Conservation (phyloP, 176 grass and related monocot genomes). For the Ampelocalamus luodianensis region DNA sequence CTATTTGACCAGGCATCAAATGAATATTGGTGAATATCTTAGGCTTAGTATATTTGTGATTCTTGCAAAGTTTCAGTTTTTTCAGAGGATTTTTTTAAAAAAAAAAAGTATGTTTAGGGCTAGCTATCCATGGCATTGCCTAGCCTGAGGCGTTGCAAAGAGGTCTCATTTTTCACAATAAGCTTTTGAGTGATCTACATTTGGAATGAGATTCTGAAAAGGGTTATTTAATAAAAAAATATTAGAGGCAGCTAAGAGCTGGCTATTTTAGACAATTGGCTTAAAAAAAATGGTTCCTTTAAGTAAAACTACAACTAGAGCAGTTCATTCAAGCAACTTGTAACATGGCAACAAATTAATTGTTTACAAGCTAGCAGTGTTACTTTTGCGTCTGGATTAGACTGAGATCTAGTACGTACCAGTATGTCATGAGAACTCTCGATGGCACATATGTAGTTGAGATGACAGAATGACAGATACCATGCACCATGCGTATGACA, state of each 20-base stretch:
- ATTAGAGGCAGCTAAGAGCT: background rate
- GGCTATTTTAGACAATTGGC: background rate
- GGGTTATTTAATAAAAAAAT: background rate
- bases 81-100: no score
- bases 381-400: background rate
- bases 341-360: background rate
- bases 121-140: background rate
- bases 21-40: no score
- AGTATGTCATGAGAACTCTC: background rate
- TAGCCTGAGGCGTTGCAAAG: background rate
- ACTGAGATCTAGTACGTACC: background rate
- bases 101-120: background rate
- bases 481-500: background rate
- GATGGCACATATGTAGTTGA: background rate
- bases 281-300: background rate
- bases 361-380: background rate
- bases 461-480: conserved; percentile 32
- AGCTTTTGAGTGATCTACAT: background rate
- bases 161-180: background rate
- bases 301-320: background rate
- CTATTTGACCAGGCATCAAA: background rate
- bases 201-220: background rate
- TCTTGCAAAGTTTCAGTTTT: no score
- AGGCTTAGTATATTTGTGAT: no score
- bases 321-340: background rate